phyloP scores from a whole-genome alignment of 192 early-diverging fungal genomes.

The Gaertneriomyces sp. region DNA sequence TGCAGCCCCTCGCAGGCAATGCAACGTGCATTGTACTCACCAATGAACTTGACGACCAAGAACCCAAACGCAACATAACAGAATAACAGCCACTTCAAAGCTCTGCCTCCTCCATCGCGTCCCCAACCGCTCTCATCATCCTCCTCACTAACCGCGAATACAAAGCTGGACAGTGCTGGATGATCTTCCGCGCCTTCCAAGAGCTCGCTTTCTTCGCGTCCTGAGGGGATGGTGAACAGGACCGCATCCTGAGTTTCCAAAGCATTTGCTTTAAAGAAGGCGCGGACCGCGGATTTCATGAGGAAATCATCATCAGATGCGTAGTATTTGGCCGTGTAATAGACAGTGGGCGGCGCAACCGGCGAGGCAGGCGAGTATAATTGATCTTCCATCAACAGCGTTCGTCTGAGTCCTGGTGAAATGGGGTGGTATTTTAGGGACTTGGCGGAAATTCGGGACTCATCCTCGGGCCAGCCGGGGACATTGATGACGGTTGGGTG shows the following conservation, averaged over 20 bases:
- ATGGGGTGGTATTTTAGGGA: no score
- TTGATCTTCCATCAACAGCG: constrained; percentile 5
- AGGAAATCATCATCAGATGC: constrained; percentile 70
- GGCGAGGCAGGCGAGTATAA: constrained; percentile 11
- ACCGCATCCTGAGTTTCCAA: constrained; percentile 62
- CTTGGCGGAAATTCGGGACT: no score
- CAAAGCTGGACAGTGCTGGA: constrained; percentile 40
- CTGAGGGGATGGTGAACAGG: constrained; percentile 55
- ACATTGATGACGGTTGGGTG: constrained; percentile 16
- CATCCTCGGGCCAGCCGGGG: constrained; percentile 27
- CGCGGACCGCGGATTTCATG: constrained; percentile 55
- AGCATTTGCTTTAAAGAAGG: constrained; percentile 62
- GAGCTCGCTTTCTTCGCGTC: neutral
- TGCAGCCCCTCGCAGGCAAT: neutral
- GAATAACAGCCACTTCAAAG: constrained; percentile 34
- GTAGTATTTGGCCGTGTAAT: constrained; percentile 39
- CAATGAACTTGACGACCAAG: constrained; percentile 41
- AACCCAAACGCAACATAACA: constrained; percentile 30
- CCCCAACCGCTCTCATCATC: constrained; percentile 27
- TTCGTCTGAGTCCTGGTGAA: neutral
- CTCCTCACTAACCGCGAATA: constrained; percentile 34
- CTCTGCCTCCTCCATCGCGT: constrained; percentile 4
- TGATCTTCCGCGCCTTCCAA: constrained; percentile 33
- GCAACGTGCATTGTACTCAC: constrained; percentile 13
- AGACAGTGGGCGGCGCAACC: constrained; percentile 4